Percentiles rank a stretch among this genome's conserved stretches.
phyloP scores from a whole-genome alignment of 192 early-diverging fungal genomes.

The Glomus cerebriforme region DNA sequence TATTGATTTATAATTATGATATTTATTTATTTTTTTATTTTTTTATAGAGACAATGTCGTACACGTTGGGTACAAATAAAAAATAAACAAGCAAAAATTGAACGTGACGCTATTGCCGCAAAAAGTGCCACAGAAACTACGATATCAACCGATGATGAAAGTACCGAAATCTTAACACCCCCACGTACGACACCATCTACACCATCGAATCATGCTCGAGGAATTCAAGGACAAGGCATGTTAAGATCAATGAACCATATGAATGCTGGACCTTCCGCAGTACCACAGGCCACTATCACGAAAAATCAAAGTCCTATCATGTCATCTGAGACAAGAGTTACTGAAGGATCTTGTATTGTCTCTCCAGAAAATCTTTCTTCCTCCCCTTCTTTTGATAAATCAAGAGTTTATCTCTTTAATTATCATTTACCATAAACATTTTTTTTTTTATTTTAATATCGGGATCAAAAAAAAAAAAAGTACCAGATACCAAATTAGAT shows the following conservation, averaged over 20 bases:
- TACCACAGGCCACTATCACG: background rate
- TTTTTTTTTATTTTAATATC: too few species aligned
- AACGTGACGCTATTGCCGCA: background rate
- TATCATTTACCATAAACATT: too few species aligned
- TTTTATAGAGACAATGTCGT: conserved; percentile 51
- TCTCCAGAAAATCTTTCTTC: background rate
- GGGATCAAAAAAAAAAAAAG: too few species aligned
- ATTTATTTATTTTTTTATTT: conserved; percentile 8
- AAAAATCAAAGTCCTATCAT: background rate
- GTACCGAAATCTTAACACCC: background rate
- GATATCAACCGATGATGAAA: background rate
- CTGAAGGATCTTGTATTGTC: background rate
- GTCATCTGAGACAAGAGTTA: background rate
- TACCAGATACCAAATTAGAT: too few species aligned
- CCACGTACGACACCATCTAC: conserved; percentile 13
- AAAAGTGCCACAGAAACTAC: background rate
- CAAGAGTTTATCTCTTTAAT: too few species aligned
- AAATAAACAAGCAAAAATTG: conserved; percentile 42
- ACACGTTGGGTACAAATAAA: conserved; percentile 63
- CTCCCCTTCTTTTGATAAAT: background rate
- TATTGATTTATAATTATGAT: too few species aligned
- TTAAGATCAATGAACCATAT: background rate
- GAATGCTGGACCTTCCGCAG: background rate
- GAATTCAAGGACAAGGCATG: background rate
- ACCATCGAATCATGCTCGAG: background rate